Base-by-base conservation (phyloP, 352 stramenopile species). In the Globisporangium abappressorium region DNA sequence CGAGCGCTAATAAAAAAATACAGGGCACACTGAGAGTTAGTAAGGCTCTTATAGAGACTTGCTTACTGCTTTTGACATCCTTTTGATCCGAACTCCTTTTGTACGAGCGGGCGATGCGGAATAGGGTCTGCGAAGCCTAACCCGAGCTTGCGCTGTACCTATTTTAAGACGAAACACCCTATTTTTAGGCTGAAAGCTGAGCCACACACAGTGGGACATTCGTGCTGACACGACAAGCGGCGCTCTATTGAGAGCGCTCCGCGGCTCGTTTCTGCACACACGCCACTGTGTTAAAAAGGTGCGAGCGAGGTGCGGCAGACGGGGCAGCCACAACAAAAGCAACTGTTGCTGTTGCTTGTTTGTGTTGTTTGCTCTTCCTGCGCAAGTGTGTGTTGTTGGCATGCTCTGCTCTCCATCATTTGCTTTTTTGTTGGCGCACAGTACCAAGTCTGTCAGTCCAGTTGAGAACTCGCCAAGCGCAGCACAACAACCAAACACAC, bases 391-490 rank as follows among this genome's bases (percentile, higher is more conserved):
- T 18, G 5, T 14, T 5, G 9, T 24, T 41, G 54, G 28, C 34
- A 57, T 57, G 51, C 24, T 57, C 36, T 36, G 54, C 26, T 57
- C 28, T 55, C 5, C 34, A 14, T 8, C 34, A 41, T 41, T 41
- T 12, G 14, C 38, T 47, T 47, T n/a, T 14, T 14, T 47, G 38
- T 0, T 14, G 12, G 36, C 36, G 36, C 3, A 36, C 36, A 15
- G 38, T 20, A 20, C 38, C 12, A 14, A 20, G 38, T 14, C 12
- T 6, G 12, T 20, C 22, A 7, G 51, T 57, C 33, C 54, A 64
- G 58, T 64, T 54, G 41, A 24, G 41, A 57, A 64, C 26, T 43
- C 58, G 58, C 41, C 38, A 56, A 28, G 38, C 20, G 24, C 43
- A 56, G 58, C 58, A 18, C 26, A 61, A 38, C 34, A 38, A 38